These are phyloP conservation scores for Xylariaceae sp. DNA, from an alignment of 2,329 filamentous ascomycete species.

Conservation along the genomic window DNA sequence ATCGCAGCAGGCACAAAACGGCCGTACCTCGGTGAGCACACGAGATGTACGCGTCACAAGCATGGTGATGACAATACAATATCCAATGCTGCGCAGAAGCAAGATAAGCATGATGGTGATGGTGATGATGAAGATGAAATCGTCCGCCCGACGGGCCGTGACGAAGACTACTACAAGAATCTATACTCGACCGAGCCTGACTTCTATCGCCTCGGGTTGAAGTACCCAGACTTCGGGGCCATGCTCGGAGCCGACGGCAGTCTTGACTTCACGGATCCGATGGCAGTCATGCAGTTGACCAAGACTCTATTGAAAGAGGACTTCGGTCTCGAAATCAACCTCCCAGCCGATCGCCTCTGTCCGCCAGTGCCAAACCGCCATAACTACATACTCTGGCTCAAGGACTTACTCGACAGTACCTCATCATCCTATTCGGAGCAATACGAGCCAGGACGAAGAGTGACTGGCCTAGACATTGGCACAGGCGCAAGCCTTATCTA, in stretches of 20 bases:
- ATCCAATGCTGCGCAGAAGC: neutral
- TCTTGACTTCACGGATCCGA: conserved; percentile 76
- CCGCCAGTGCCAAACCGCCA: conserved; percentile 75
- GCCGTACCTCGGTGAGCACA: conserved; percentile 22
- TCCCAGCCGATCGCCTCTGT: conserved; percentile 76
- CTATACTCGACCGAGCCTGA: conserved; percentile 27
- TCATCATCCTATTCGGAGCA: conserved; percentile 46
- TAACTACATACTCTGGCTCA: conserved; percentile 88
- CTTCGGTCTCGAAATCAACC: conserved; percentile 64
- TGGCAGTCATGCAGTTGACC: conserved; percentile 73
- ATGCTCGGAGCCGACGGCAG: conserved; percentile 36
- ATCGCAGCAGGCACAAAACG: conserved; percentile 22
- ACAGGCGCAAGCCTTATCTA: conserved; percentile 92
- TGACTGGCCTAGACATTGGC: conserved; percentile 76
- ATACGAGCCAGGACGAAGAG: conserved; percentile 40
- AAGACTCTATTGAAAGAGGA: conserved; percentile 70
- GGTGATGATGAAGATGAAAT: neutral
- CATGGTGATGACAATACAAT: neutral
- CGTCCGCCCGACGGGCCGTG: neutral
- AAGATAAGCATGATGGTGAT: too few relatives aligned
- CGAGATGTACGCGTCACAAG: neutral
- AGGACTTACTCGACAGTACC: conserved; percentile 70
- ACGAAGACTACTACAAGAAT: conserved; percentile 25
- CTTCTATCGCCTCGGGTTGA: conserved; percentile 24
- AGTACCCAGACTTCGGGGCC: conserved; percentile 25